Evolutionary conservation across 345 rosid genomes (phyloP), one percentile per base, ranked within the genome.

Genomic region (Kandelia obovata): DNA sequence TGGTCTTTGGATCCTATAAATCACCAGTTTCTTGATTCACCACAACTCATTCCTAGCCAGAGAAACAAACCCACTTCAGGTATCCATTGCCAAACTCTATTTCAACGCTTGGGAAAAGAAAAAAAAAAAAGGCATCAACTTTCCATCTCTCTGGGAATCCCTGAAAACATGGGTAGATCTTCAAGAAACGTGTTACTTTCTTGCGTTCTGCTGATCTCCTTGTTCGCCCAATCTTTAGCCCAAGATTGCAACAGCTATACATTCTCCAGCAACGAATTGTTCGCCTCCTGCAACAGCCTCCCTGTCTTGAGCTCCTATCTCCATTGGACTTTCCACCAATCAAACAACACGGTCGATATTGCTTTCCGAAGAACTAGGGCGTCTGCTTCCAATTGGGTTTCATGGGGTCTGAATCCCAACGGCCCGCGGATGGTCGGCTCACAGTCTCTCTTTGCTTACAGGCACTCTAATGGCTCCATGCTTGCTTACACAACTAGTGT

Each of bases 401-500:
- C 95, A 13, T 88, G 95, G 95, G 88, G 85, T 15, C 75, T 92
- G 58, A 92, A 88, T 70, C 92, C 95, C 1, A 60, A 8, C 1
- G 77, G 80, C 5, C 3, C 2, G 8, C 1, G 0, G 4, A 90
- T 92, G 96, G 4, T 0, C 0, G 91, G 89, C 5, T 81, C 88
- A 1, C 90, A 92, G 68, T 76, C 89, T 69, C 76, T 92, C 26
- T 84, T 88, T 1, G 96, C 96, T 4, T 83, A 51, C 77, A 79
- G 62, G 3, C 80, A 70, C 62, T 73, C 89, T 1, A 56, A 61
- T 65, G 87, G 90, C 5, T 26, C 71, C 2, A 68, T 81, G 67
- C 35, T 17, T 0, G 83, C 76, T 7, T 87, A 81, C 62, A 86
- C 94, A 0, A 59, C 96, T 3, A 56, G 76, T 0, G 34, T 92